A percentile compares a stretch with the other conserved stretches of the same genome.
These are phyloP conservation scores for Fusarium compactum DNA, from an alignment of 2,329 filamentous ascomycete genomes.

Conservation along the genomic window DNA sequence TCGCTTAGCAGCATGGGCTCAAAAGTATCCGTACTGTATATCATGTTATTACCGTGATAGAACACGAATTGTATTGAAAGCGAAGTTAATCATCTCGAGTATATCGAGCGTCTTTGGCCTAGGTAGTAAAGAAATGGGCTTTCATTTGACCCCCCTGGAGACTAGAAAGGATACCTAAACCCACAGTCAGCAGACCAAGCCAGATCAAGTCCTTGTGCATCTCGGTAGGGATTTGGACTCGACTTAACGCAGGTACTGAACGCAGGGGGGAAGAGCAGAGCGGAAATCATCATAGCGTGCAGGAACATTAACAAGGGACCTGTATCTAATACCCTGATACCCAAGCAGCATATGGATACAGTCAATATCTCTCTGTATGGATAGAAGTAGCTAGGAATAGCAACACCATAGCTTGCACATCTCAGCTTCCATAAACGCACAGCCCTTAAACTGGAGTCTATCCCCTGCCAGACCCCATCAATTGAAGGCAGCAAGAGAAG, in stretches of 20 bases:
- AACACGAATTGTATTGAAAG: neutral
- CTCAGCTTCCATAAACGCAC: slow-evolving; percentile 34
- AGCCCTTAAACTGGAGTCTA: slow-evolving; percentile 36
- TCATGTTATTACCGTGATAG: neutral
- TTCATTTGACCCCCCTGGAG: neutral
- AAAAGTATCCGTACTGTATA: neutral
- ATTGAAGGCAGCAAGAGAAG: slow-evolving; percentile 14
- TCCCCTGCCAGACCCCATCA: slow-evolving; percentile 23
- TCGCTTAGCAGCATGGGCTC: neutral
- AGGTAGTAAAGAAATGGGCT: neutral
- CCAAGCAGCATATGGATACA: neutral
- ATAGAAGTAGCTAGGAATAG: slow-evolving; percentile 19
- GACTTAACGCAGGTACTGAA: slow-evolving; percentile 38
- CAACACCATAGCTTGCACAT: slow-evolving; percentile 17
- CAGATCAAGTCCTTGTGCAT: slow-evolving; percentile 7
- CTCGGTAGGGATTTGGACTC: slow-evolving; percentile 10
- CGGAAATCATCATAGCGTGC: slow-evolving; percentile 43
- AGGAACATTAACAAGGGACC: slow-evolving; percentile 29
- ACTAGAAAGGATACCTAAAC: neutral
- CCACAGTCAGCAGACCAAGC: slow-evolving; percentile 32
- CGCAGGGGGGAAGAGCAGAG: slow-evolving; percentile 29
- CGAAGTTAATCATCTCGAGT: slow-evolving; percentile 2
- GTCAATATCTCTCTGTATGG: neutral
- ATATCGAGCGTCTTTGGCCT: neutral
- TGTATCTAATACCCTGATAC: slow-evolving; percentile 1